Evolutionary conservation across 352 stramenopile species (phyloP), one percentile per base, ranked within the genome.

Genomic region (Thalassiosira allenii): DNA sequence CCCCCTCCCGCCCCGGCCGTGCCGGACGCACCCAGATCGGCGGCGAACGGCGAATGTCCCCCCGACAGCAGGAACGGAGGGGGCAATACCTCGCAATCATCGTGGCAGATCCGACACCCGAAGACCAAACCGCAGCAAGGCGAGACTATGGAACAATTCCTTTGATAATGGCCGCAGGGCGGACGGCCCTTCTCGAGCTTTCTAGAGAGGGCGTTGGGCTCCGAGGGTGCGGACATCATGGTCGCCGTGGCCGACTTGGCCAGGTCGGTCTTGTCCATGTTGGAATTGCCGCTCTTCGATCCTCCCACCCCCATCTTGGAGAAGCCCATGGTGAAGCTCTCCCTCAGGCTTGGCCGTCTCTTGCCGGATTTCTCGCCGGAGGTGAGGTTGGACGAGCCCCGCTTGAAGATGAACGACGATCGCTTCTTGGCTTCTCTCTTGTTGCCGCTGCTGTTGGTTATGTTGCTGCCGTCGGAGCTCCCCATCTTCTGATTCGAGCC

Each of bases 91-190:
- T 74, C 70, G 47, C 73, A 86, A 75, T 93, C 88, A 64, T 93
- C 84, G 59, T 93, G 88, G 79, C 88, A 93, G 58, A 93, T 90
- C 3, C 88, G 80, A 80, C 88, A 93, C 51, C 88, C 88, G 81
- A 93, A 92, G 0, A 88, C 86, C 57, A 89, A 37, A 23, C 88
- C 88, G 82, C 88, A 93, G 64, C 88, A 93, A 20, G 88, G 83
- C 34, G 70, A 81, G 61, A 93, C 71, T 41, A 93, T 90, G 27
- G 88, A 91, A 67, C 88, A 93, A 52, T 91, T 89, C 41, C 88
- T 49, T 65, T 92, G 76, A 58, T 93, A 93, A 69, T 93, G 88
- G 33, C 40, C 58, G 68, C 88, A 93, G 2, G 56, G 29, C 6
- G 88, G 88, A 56, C 88, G 74, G 27, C 67, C 74, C 63, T 84